Conservation (phyloP, 2,329 filamentous ascomycete genomes). For the Thermothelomyces thermophilus region DNA sequence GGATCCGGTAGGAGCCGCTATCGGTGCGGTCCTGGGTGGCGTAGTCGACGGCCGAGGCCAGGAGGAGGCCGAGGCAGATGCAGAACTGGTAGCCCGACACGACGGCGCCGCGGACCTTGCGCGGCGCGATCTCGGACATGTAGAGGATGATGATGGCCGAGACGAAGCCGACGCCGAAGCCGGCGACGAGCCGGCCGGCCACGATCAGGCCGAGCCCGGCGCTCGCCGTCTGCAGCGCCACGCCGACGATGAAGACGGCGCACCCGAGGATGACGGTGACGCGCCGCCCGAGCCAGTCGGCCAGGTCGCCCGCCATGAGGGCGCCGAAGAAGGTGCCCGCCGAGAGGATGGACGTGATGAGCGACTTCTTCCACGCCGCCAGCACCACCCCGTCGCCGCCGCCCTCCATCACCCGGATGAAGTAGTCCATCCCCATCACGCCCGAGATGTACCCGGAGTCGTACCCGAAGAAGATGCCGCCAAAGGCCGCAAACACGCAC, state of each 20-base stretch:
- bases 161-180: constrained; percentile 60
- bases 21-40: constrained; percentile 52
- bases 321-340: constrained; percentile 59
- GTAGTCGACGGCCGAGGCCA: constrained; percentile 64
- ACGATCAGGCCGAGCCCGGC: constrained; percentile 51
- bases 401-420: constrained; percentile 29
- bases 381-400: constrained; percentile 18
- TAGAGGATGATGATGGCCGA: constrained; percentile 63
- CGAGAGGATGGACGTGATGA: constrained; percentile 62
- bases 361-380: constrained; percentile 24
- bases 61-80: constrained; percentile 64
- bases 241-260: constrained; percentile 49
- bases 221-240: constrained; percentile 50
- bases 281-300: constrained; percentile 57
- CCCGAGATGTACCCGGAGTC: constrained; percentile 53
- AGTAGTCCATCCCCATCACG: constrained; percentile 35
- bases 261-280: constrained; percentile 55
- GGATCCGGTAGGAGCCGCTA: constrained; percentile 62
- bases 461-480: constrained; percentile 55
- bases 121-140: constrained; percentile 57
- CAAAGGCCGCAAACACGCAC: constrained; percentile 54
- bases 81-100: constrained; percentile 72
- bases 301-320: constrained; percentile 57
- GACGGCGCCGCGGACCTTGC: constrained; percentile 63
- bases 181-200: constrained; percentile 59